Percentiles rank a stretch among this genome's conserved stretches.
phyloP scores from a whole-genome alignment of 2,329 filamentous ascomycete species.

The Colletotrichum chrysophilum region DNA sequence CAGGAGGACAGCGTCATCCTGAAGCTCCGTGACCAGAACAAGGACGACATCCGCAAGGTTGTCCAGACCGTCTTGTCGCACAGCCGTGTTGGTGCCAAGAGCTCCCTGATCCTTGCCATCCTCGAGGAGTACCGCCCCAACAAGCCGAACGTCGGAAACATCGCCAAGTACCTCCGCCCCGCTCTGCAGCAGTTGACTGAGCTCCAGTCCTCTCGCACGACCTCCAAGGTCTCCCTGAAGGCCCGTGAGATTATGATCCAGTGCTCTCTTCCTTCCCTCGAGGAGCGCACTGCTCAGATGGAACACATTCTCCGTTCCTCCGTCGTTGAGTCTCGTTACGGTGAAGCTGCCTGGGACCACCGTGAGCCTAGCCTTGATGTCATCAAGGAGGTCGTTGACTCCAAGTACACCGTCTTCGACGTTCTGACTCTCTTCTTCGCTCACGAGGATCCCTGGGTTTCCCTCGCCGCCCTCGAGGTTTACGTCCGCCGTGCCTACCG shows the following conservation, averaged over 20 bases:
- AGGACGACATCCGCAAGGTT: slow-evolving; percentile 85
- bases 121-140: slow-evolving; percentile 95
- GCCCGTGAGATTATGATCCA: slow-evolving; percentile 97
- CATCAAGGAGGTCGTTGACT: slow-evolving; percentile 98
- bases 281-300: slow-evolving; percentile 96
- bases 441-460: slow-evolving; percentile 93
- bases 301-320: slow-evolving; percentile 97
- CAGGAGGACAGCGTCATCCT: slow-evolving; percentile 95
- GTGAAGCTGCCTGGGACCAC: slow-evolving; percentile 96
- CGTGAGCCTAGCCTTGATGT: slow-evolving; percentile 88
- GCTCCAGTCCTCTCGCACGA: slow-evolving; percentile 78
- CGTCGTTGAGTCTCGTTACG: slow-evolving; percentile 95
- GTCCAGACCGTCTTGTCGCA: slow-evolving; percentile 92
- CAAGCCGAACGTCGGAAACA: slow-evolving; percentile 86
- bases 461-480: slow-evolving; percentile 90
- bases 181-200: slow-evolving; percentile 87
- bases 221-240: slow-evolving; percentile 96
- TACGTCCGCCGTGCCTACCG: slow-evolving; percentile 97
- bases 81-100: slow-evolving; percentile 91
- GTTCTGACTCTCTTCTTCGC: slow-evolving; percentile 95
- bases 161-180: slow-evolving; percentile 85
- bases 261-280: slow-evolving; percentile 92
- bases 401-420: slow-evolving; percentile 98
- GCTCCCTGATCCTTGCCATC: slow-evolving; percentile 88
- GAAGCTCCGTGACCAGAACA: slow-evolving; percentile 93